phyloP scores from a whole-genome alignment of 2,329 filamentous ascomycete species.

The Pseudopithomyces chartarum region DNA sequence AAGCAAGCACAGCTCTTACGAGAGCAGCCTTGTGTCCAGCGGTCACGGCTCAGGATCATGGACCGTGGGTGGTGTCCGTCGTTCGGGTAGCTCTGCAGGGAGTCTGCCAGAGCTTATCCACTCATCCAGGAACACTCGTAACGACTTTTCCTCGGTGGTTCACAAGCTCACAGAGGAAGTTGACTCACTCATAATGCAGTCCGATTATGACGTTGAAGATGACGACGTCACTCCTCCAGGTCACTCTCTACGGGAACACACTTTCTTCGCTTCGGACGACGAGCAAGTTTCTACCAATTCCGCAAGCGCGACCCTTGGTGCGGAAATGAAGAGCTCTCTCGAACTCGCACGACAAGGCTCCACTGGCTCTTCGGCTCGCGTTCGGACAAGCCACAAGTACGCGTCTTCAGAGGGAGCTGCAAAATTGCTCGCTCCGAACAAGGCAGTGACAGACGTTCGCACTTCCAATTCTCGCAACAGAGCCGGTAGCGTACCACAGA shows the following conservation, averaged over 20 bases:
- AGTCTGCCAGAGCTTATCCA: slow-evolving; percentile 47
- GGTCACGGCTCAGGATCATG: slow-evolving; percentile 37
- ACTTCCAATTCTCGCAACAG: slow-evolving; percentile 26
- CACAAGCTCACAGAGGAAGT: slow-evolving; percentile 42
- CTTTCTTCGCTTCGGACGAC: slow-evolving; percentile 37
- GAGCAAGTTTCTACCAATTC: slow-evolving; percentile 17
- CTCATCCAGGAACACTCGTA: slow-evolving; percentile 36
- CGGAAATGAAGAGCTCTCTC: slow-evolving; percentile 29
- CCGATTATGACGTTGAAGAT: slow-evolving; percentile 29
- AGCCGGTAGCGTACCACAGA: slow-evolving; percentile 26
- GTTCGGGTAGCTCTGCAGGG: slow-evolving; percentile 45
- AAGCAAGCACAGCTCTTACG: slow-evolving; percentile 62
- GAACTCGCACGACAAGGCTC: slow-evolving; percentile 35
- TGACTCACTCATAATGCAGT: slow-evolving; percentile 28
- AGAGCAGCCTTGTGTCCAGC: slow-evolving; percentile 58
- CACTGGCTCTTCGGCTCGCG: slow-evolving; percentile 16
- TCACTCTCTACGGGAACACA: slow-evolving; percentile 24
- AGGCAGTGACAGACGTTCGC: slow-evolving; percentile 4
- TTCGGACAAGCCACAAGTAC: slow-evolving; percentile 32
- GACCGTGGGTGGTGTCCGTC: slow-evolving; percentile 40
- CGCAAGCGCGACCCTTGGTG: slow-evolving; percentile 18
- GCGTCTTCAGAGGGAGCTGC: slow-evolving; percentile 40
- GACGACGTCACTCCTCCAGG: slow-evolving; percentile 38
- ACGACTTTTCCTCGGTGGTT: slow-evolving; percentile 35
- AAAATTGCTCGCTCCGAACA: slow-evolving; percentile 29